Base-by-base conservation (phyloP, 805 yeast species). In the Cyberlindnera petersonii region DNA sequence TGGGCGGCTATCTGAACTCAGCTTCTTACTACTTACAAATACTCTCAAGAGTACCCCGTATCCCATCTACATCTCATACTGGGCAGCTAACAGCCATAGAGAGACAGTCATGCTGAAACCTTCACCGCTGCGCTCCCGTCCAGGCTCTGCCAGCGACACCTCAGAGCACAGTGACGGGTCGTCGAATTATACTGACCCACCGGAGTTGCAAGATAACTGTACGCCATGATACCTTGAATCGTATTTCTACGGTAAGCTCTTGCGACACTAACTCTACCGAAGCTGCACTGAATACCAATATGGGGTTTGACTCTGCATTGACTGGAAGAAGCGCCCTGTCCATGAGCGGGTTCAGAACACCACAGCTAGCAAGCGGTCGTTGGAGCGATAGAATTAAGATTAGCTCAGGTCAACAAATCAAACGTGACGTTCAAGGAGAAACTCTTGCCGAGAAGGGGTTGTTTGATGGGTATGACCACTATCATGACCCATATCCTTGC, bases 321-420 rank as follows among this genome's bases (percentile, higher is more conserved):
- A 57, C 60, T 8, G 63, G 56, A 10, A 42, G 51, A 38, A 56
- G 60, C 30, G 51, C 78, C 7, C 73, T 76, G 64, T 93, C 95
- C 0, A 87, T 85, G 53, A 95, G 96, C 45, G 96, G 96, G 30
- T 87, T 88, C 91, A 95, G 87, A 65, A 85, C 87, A 50, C 95
- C 95, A 35, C 86, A 86, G 57, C 76, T 86, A 58, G 85, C 95
- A 2, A 86, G 85, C 61, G 88, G 86, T 6, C 82, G 74, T 31
- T 69, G 75, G 73, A 64, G 63, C 36, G 71, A 70, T 22, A 39
- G 49, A 37, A 46, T 65, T 31, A 65, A 60, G 30, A 48, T 52
- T 19, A 36, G 60, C 24, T 64, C 69, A 10, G 61, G 52, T 20
- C 57, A 33, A 3, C 31, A 23, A 51, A 9, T 15, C 4, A 50